These are phyloP conservation scores for Termitomyces sp. DNA, from an alignment of 768 basidiomycete genomes.

Conservation along the genomic window DNA sequence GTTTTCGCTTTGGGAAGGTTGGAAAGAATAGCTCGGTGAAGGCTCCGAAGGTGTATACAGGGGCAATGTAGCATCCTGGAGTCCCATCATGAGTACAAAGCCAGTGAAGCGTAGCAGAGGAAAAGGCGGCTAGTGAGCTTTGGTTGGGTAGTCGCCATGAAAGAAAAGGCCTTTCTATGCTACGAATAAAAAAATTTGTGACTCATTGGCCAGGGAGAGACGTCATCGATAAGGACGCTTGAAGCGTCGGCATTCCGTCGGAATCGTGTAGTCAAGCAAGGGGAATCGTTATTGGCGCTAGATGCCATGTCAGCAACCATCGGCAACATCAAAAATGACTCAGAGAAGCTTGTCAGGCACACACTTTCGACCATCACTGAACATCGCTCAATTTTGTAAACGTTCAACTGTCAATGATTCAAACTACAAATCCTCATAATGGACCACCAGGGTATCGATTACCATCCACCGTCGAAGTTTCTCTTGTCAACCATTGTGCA, in stretches of 20 bases:
- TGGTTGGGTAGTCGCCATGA: not conserved
- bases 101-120: not conserved
- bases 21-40: constrained; percentile 53
- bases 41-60: constrained; percentile 49
- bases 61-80: constrained; percentile 26
- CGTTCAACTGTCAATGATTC: not conserved
- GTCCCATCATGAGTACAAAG: not conserved
- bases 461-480: not conserved
- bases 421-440: not conserved
- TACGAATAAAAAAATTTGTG: not conserved
- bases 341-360: constrained; percentile 6
- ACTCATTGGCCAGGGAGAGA: not conserved
- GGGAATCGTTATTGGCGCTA: not conserved
- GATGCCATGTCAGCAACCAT: not conserved
- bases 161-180: not conserved
- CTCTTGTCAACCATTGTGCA: not conserved
- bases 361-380: not conserved
- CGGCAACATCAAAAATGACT: constrained; percentile 3
- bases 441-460: not conserved
- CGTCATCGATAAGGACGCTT: not conserved
- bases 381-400: not conserved
- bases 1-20: constrained; percentile 46
- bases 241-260: not conserved
- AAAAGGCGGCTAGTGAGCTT: not conserved
- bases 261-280: not conserved